Conservation (phyloP, 2,329 filamentous ascomycete genomes). For the Hymenoscyphus scutula region DNA sequence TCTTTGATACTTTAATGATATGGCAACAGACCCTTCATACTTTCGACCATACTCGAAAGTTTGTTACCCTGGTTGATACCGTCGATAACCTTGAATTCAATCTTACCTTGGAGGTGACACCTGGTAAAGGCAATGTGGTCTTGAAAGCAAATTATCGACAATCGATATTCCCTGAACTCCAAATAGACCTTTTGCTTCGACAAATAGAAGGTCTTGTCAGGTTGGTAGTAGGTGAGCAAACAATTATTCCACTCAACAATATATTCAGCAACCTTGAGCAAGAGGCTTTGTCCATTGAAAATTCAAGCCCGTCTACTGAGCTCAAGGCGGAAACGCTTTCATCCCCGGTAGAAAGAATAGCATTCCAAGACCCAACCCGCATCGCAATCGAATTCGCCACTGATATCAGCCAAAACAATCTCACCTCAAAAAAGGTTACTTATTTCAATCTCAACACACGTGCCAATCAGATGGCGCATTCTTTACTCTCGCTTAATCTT, state of each 20-base stretch:
- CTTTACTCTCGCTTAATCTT: conserved; percentile 49
- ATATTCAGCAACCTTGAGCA: conserved; percentile 19
- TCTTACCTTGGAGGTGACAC: conserved; percentile 74
- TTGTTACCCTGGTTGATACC: conserved; percentile 56
- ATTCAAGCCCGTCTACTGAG: conserved; percentile 19
- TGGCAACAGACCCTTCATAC: conserved; percentile 72
- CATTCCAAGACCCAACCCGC: conserved; percentile 45
- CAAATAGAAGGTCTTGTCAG: conserved; percentile 59
- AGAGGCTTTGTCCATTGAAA: conserved; percentile 32
- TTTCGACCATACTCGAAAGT: conserved; percentile 34
- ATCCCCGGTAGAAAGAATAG: conserved; percentile 33
- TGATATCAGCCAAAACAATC: conserved; percentile 41
- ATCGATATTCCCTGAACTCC: conserved; percentile 50
- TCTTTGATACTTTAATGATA: conserved; percentile 79
- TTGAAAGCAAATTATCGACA: conserved; percentile 55
- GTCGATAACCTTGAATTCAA: conserved; percentile 74
- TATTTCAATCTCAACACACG: conserved; percentile 62
- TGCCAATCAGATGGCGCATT: conserved; percentile 62
- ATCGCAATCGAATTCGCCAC: conserved; percentile 64
- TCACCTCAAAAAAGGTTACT: conserved; percentile 48
- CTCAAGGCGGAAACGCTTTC: conserved; percentile 26
- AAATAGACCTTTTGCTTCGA: conserved; percentile 54
- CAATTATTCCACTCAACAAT: conserved; percentile 9
- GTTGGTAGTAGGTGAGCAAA: conserved; percentile 37
- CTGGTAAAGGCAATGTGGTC: conserved; percentile 46